These are phyloP conservation scores for Miscanthus lutarioriparius DNA, from an alignment of 176 grass and related monocot species.

Conservation along the genomic window DNA sequence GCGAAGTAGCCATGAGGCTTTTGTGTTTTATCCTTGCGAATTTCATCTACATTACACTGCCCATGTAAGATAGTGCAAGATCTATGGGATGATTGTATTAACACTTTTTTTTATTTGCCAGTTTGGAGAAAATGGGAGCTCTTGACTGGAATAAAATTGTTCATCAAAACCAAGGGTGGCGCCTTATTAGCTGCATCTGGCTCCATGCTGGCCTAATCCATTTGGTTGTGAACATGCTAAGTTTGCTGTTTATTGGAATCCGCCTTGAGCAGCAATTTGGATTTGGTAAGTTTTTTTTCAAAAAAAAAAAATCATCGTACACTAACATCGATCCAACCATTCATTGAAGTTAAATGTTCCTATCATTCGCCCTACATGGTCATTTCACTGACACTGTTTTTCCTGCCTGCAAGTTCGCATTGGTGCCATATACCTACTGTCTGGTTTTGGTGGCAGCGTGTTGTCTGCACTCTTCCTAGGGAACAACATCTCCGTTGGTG, in stretches of 20 bases:
- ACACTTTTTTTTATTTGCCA: constrained; percentile 39
- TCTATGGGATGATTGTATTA: neutral
- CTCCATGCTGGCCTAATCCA: constrained; percentile 91
- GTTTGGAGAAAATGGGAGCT: constrained; percentile 79
- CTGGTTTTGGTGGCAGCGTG: constrained; percentile 86
- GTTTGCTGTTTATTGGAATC: constrained; percentile 89
- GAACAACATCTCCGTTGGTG: constrained; percentile 71
- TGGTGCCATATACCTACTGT: constrained; percentile 76
- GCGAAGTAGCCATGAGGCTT: neutral
- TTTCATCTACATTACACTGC: neutral
- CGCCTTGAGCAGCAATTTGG: constrained; percentile 96
- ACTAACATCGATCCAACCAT: neutral
- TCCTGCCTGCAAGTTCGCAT: constrained; percentile 64
- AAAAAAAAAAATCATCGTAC: neutral
- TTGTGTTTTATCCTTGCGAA: constrained; percentile 1
- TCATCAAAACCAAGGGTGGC: constrained; percentile 81
- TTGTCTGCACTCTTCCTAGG: constrained; percentile 73
- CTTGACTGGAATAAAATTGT: constrained; percentile 95
- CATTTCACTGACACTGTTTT: constrained; percentile 28
- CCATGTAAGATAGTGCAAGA: neutral
- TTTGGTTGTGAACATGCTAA: constrained; percentile 95
- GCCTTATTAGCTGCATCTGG: constrained; percentile 79
- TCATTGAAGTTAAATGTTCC: neutral
- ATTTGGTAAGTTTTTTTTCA: constrained; percentile 56
- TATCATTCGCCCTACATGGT: neutral